phyloP scores from a whole-genome alignment of 2,329 filamentous ascomycete species.

The Apiospora saccharicola region DNA sequence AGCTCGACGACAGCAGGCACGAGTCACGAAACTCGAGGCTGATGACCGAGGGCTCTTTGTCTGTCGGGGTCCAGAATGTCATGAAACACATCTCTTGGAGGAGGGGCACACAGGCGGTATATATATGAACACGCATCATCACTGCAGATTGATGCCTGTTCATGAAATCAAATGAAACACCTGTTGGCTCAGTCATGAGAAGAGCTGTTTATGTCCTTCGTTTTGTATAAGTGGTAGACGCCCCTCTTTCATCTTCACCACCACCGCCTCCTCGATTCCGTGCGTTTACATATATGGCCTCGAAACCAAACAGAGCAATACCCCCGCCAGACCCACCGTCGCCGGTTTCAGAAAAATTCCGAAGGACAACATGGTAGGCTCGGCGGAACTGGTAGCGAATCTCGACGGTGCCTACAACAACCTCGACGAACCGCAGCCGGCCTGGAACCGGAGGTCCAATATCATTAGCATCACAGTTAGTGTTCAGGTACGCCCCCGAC shows the following conservation, averaged over 20 bases:
- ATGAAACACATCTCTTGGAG: background rate
- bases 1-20: background rate
- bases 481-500: background rate
- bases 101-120: background rate
- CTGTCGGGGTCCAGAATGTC: background rate
- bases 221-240: background rate
- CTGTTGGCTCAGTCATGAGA: no score
- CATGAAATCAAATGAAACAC: background rate
- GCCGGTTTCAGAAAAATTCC: background rate
- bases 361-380: background rate
- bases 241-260: no score
- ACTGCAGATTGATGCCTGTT: background rate
- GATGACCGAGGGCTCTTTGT: background rate
- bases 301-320: background rate
- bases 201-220: background rate
- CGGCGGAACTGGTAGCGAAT: background rate
- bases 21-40: background rate
- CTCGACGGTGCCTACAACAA: background rate
- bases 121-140: background rate
- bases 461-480: slow-evolving; percentile 9
- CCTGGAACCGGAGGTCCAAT: background rate
- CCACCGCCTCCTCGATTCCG: background rate
- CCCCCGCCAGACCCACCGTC: background rate
- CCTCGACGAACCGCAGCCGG: background rate
- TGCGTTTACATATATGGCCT: background rate